A percentile compares a stretch with the other conserved stretches of the same genome.
phyloP scores from a whole-genome alignment of 2,329 filamentous ascomycete species.

The Cytospora mali region DNA sequence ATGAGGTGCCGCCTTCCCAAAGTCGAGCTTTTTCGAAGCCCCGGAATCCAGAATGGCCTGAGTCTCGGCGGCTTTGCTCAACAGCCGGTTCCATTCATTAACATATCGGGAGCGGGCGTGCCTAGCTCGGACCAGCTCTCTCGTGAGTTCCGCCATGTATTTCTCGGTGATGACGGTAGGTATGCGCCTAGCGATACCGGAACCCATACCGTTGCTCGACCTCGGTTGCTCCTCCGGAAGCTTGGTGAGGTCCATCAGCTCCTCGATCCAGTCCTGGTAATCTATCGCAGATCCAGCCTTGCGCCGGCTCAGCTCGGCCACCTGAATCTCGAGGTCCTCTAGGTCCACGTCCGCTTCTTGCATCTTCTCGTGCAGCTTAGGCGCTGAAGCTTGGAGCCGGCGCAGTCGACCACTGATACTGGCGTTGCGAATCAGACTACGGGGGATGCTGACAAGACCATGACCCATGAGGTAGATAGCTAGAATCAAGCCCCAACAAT shows the following conservation, averaged over 20 bases:
- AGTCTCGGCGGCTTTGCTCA: constrained; percentile 72
- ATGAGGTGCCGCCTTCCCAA: constrained; percentile 61
- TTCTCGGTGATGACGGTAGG: constrained; percentile 89
- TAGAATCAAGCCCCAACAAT: constrained; percentile 87
- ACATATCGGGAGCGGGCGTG: constrained; percentile 83
- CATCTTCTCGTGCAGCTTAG: constrained; percentile 82
- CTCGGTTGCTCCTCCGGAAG: constrained; percentile 64
- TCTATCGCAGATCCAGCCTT: constrained; percentile 76
- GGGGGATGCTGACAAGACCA: constrained; percentile 87
- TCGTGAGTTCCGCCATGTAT: constrained; percentile 87
- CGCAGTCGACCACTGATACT: constrained; percentile 74
- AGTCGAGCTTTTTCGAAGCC: constrained; percentile 78
- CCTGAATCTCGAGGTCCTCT: constrained; percentile 79
- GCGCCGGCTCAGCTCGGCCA: constrained; percentile 75
- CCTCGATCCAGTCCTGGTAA: constrained; percentile 94
- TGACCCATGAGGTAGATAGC: constrained; percentile 99
- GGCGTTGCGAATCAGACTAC: constrained; percentile 77
- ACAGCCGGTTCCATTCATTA: constrained; percentile 81
- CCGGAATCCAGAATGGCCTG: constrained; percentile 85
- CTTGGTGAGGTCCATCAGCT: constrained; percentile 77
- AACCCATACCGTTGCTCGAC: constrained; percentile 43
- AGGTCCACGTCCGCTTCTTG: constrained; percentile 80
- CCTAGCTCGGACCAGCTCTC: constrained; percentile 77
- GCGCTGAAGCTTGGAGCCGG: constrained; percentile 76
- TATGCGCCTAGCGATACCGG: constrained; percentile 51